phyloP scores from a whole-genome alignment of 371 early-diverging fungal genomes.

The Dentiscutata heterogama region DNA sequence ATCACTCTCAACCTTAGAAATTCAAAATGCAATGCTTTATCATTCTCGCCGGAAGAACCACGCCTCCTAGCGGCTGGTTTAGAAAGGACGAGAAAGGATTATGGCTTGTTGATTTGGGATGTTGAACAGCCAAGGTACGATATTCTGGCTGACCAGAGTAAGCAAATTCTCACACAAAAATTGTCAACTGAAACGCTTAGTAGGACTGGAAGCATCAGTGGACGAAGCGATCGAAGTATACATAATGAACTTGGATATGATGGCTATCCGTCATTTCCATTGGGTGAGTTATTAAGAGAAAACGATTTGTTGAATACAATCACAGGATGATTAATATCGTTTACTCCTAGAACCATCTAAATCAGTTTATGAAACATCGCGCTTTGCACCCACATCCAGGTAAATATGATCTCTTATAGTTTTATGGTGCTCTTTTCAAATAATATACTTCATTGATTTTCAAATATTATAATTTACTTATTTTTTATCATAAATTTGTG shows the following conservation, averaged over 20 bases:
- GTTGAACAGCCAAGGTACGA: slow-evolving; percentile 60
- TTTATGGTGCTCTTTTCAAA: neutral
- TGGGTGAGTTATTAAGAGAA: neutral
- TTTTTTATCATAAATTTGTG: neutral
- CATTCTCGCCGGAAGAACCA: slow-evolving; percentile 72
- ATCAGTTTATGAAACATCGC: neutral
- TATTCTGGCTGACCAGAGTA: slow-evolving; percentile 39
- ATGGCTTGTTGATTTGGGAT: slow-evolving; percentile 83
- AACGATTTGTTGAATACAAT: neutral
- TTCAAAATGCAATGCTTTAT: slow-evolving; percentile 79
- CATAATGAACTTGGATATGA: slow-evolving; percentile 23
- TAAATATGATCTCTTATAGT: neutral
- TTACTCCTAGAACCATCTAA: neutral
- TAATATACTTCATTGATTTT: neutral
- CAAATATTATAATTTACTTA: neutral
- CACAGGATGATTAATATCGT: neutral
- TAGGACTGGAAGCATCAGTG: slow-evolving; percentile 25
- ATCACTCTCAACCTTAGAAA: slow-evolving; percentile 65
- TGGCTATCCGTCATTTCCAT: slow-evolving; percentile 5
- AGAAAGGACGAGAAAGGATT: slow-evolving; percentile 81
- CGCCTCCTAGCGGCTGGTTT: slow-evolving; percentile 74
- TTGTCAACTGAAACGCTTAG: slow-evolving; percentile 3
- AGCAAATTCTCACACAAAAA: slow-evolving; percentile 40
- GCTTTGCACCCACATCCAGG: neutral
- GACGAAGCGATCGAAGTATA: slow-evolving; percentile 19